Evolutionary conservation across 1,284 basidiomycete genomes (phyloP).

Genomic region (Crucibulum cyathiforme): DNA sequence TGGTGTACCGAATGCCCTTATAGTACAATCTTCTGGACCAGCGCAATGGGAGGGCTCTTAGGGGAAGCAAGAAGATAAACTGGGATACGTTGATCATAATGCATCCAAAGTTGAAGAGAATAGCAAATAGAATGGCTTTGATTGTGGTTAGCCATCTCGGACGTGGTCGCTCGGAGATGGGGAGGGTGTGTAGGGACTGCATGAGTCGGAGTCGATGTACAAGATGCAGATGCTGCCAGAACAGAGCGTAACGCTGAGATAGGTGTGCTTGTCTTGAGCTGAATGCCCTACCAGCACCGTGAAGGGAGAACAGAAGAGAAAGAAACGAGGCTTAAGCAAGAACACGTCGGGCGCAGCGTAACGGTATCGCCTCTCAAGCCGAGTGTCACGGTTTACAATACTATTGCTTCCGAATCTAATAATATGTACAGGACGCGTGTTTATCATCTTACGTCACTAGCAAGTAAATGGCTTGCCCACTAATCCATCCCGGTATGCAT

Average conservation of each 20-base stretch:
- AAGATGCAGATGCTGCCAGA: background rate
- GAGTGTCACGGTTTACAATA: too few species aligned
- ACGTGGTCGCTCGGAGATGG: slow-evolving; percentile 65
- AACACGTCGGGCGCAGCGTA: too few species aligned
- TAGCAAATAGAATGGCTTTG: slow-evolving; percentile 57
- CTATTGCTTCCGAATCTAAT: too few species aligned
- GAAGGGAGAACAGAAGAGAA: too few species aligned
- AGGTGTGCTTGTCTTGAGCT: too few species aligned
- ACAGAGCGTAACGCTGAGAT: too few species aligned
- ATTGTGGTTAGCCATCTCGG: slow-evolving; percentile 60
- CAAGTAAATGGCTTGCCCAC: slow-evolving; percentile 62
- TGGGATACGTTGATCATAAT: slow-evolving; percentile 76
- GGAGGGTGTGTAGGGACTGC: slow-evolving; percentile 51
- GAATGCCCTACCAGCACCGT: too few species aligned
- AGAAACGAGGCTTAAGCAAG: too few species aligned
- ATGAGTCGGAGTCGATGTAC: slow-evolving; percentile 15
- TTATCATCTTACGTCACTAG: slow-evolving; percentile 14
- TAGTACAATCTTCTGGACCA: slow-evolving; percentile 62
- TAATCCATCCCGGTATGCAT: slow-evolving; percentile 49
- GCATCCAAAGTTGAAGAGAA: slow-evolving; percentile 73
- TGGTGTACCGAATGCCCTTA: slow-evolving; percentile 77
- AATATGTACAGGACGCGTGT: too few species aligned
- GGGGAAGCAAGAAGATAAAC: slow-evolving; percentile 69
- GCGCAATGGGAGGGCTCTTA: slow-evolving; percentile 62
- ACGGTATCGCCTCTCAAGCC: too few species aligned